Base-by-base conservation (phyloP, 345 rosid genomes). In the Acer negundo region DNA sequence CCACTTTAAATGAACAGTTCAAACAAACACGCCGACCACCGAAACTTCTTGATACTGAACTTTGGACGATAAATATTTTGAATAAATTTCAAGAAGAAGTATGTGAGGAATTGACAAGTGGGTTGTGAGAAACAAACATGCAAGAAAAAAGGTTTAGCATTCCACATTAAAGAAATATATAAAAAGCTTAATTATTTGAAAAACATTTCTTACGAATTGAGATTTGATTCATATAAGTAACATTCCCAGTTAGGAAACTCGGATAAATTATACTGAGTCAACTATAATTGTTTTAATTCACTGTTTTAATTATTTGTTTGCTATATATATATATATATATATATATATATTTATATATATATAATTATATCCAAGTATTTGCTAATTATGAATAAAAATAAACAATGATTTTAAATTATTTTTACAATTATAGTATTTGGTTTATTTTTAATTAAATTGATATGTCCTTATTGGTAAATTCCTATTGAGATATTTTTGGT, bases 201-300 rank as follows among this genome's bases (percentile, higher is more conserved):
- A 28, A 56, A 47, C 11, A 47, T 11, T 47, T 11, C 53, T 47
- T 47, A 47, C 53, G 2, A 47, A 28, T 67, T 28, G 15, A 31
- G 31, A 49, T 35, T 7, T 6, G 19, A 64, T 64, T 23, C 46
- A 44, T 6, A 3, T 10, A 76, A 19, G 66, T 19, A 44, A 70
- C 20, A 64, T 80, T 51, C 9, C 15, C 23, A 40, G 56, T 67
- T 53, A 75, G 63, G 38, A 61, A 74, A 59, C 42, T 47, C 40
- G 1, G 35, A 40, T 9, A 10, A 12, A 47, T 47, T 15, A 42
- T 26, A 49, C 17, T 2, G 3, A 63, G 75, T 80, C 79, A 75
- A 70, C 75, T 40, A 0, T 4, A 23, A 44, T 1, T 20, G 11
- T 13, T 7, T 1, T 0, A 20, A 13, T 2, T 24, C 67, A 72